phyloP scores from a whole-genome alignment of 768 basidiomycete genomes.

The Termitomyces bulborhizus region DNA sequence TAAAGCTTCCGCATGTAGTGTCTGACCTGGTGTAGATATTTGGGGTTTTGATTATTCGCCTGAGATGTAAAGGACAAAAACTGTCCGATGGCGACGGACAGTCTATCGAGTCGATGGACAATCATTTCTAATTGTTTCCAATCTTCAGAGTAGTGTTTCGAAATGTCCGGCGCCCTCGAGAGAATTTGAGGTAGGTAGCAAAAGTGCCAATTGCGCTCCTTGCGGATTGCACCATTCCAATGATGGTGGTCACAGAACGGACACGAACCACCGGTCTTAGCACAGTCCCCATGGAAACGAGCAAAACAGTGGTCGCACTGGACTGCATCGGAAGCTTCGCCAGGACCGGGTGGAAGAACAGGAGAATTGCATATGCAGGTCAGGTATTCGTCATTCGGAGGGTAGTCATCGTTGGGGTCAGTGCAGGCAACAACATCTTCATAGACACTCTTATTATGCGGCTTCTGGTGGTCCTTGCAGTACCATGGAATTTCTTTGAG shows the following conservation, averaged over 20 bases:
- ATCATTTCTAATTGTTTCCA: conserved; percentile 79
- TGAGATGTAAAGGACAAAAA: conserved; percentile 71
- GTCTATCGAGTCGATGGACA: conserved; percentile 71
- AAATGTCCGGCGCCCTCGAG: conserved; percentile 68
- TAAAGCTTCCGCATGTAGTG: conserved; percentile 90
- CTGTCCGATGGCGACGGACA: conserved; percentile 70
- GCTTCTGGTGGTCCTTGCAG: conserved; percentile 56
- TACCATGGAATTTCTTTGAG: conserved; percentile 75
- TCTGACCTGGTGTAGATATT: conserved; percentile 76
- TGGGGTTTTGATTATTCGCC: conserved; percentile 63
- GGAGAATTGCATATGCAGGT: conserved; percentile 78
- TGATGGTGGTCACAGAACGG: conserved; percentile 90
- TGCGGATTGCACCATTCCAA: conserved; percentile 83
- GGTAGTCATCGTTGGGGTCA: conserved; percentile 70
- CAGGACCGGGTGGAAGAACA: conserved; percentile 75
- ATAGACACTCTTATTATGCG: conserved; percentile 59
- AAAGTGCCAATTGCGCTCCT: conserved; percentile 80
- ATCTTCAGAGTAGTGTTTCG: conserved; percentile 71
- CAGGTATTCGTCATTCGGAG: conserved; percentile 75
- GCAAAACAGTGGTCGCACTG: conserved; percentile 89
- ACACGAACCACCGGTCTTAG: conserved; percentile 84
- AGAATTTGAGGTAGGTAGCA: conserved; percentile 71
- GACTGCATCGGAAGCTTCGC: conserved; percentile 73
- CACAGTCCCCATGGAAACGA: conserved; percentile 80
- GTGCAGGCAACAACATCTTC: conserved; percentile 75